A percentile compares a stretch with the other conserved stretches of the same genome.
These are phyloP conservation scores for Solanum arcanum DNA, from an alignment of 257 asterid species.

Conservation along the genomic window DNA sequence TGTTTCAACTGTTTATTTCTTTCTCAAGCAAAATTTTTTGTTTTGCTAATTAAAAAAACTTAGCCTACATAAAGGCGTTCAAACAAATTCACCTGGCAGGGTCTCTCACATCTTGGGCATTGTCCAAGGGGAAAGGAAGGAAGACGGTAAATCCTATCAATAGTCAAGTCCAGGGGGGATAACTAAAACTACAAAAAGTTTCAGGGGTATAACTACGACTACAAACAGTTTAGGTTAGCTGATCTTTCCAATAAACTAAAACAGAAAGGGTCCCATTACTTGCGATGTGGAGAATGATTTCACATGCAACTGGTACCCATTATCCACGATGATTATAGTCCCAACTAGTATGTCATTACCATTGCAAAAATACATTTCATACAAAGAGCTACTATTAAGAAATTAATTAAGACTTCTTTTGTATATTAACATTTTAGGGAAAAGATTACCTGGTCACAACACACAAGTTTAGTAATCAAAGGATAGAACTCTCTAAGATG, in stretches of 20 bases:
- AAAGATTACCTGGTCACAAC: constrained; percentile 87
- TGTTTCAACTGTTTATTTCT: not conserved
- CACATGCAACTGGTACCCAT: not conserved
- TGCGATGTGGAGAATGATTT: not conserved
- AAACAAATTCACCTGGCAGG: not conserved
- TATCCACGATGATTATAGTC: not conserved
- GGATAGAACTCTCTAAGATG: constrained; percentile 90
- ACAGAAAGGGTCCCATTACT: not conserved
- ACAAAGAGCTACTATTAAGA: not conserved
- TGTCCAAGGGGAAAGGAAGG: not conserved
- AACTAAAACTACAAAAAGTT: not conserved
- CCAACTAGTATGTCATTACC: not conserved
- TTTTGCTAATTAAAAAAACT: not conserved
- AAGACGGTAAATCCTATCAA: not conserved
- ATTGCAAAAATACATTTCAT: not conserved
- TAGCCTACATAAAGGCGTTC: not conserved
- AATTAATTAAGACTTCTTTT: not conserved
- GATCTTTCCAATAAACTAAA: not conserved
- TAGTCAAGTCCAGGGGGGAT: not conserved
- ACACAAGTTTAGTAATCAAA: constrained; percentile 77
- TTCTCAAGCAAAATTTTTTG: not conserved
- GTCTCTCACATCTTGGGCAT: not conserved
- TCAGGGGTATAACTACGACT: not conserved
- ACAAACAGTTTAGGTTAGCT: not conserved
- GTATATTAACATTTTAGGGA: not conserved